Evolutionary conservation across 495 filamentous ascomycete genomes (phyloP).

Genomic region (Emericellopsis terricola): DNA sequence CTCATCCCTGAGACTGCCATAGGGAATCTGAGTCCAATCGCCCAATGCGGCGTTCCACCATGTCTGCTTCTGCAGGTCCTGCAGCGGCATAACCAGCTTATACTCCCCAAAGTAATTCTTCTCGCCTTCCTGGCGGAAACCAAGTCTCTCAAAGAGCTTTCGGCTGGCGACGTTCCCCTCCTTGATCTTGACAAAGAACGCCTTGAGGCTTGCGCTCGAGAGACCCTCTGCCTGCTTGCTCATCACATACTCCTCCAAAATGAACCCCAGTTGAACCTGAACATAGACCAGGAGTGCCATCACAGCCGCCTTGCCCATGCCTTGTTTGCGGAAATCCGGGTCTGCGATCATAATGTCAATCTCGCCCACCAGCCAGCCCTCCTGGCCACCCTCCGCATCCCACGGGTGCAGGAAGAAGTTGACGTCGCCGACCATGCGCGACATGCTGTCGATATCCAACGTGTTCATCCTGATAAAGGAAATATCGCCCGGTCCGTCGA

Average conservation of each 20-base stretch:
- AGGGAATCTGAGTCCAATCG: not conserved
- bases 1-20: not conserved
- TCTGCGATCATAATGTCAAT: conserved; percentile 80
- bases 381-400: conserved; percentile 11
- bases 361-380: conserved; percentile 32
- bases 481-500: not conserved
- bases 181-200: conserved; percentile 29
- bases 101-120: conserved; percentile 34
- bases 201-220: conserved; percentile 7
- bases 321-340: conserved; percentile 34
- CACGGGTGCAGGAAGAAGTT: conserved; percentile 57
- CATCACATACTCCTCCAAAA: conserved; percentile 40
- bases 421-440: conserved; percentile 64
- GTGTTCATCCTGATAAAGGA: not conserved
- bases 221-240: not conserved
- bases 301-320: conserved; percentile 49
- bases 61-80: conserved; percentile 6
- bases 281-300: conserved; percentile 52
- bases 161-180: conserved; percentile 20
- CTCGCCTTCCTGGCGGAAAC: conserved; percentile 23
- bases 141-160: conserved; percentile 24
- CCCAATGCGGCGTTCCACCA: not conserved
- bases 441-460: conserved; percentile 31
- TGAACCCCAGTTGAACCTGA: conserved; percentile 18
- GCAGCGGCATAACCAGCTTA: conserved; percentile 20